A percentile compares a stretch with the other conserved stretches of the same genome.
These are phyloP conservation scores for Phytophthora cryptogea DNA, from an alignment of 352 stramenopile genomes.

Conservation along the genomic window DNA sequence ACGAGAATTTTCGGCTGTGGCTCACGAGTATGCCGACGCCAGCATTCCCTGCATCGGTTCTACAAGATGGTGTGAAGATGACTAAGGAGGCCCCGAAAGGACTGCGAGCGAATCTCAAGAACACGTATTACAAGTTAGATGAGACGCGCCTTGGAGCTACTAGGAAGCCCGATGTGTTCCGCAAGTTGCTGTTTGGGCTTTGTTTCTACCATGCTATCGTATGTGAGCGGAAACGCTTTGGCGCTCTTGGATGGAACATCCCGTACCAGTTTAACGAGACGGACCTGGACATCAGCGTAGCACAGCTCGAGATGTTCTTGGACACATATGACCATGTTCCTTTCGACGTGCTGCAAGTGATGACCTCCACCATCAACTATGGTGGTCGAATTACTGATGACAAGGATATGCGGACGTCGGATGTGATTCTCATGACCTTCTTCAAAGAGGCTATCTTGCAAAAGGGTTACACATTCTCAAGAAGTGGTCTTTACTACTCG, in stretches of 20 bases:
- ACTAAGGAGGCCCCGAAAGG: constrained; percentile 96
- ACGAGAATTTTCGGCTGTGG: constrained; percentile 95
- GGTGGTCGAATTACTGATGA: constrained; percentile 94
- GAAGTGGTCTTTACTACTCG: constrained; percentile 74
- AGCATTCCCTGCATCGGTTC: constrained; percentile 91
- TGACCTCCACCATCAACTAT: constrained; percentile 96
- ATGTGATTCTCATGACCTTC: constrained; percentile 92
- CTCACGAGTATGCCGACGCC: constrained; percentile 91
- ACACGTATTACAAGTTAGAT: constrained; percentile 95
- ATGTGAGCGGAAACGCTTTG: constrained; percentile 95
- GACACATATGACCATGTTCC: constrained; percentile 85
- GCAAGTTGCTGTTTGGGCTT: constrained; percentile 94
- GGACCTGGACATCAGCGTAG: constrained; percentile 87
- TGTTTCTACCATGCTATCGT: constrained; percentile 93
- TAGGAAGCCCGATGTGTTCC: constrained; percentile 89
- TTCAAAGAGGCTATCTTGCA: constrained; percentile 87
- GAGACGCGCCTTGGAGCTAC: constrained; percentile 87
- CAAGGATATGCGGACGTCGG: constrained; percentile 92
- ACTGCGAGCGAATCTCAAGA: constrained; percentile 93
- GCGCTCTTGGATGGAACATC: constrained; percentile 96
- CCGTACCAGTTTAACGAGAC: constrained; percentile 98
- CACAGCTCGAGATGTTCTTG: constrained; percentile 92
- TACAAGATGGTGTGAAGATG: constrained; percentile 97
- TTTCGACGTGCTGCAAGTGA: constrained; percentile 91
- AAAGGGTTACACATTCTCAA: constrained; percentile 75